These are phyloP conservation scores for Hypoxylon sp. DNA, from an alignment of 2,329 filamentous ascomycete species.

Conservation along the genomic window DNA sequence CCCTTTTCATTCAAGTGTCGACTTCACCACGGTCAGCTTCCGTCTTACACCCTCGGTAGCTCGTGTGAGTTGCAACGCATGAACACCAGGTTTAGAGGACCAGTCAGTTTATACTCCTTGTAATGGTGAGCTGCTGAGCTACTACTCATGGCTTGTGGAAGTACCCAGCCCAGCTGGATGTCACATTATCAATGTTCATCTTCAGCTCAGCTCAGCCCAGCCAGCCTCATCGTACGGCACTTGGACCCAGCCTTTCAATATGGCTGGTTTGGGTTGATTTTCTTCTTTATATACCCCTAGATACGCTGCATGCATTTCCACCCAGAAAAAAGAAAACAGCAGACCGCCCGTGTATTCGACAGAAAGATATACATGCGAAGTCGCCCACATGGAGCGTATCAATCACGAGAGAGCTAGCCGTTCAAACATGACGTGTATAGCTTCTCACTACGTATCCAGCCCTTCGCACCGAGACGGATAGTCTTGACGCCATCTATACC, in stretches of 20 bases:
- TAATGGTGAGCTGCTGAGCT: slow-evolving; percentile 5
- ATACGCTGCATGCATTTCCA: too few relatives aligned
- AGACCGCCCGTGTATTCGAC: slow-evolving; percentile 5
- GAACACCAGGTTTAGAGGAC: slow-evolving; percentile 7
- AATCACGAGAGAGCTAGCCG: slow-evolving; percentile 2
- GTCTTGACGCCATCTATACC: too few relatives aligned
- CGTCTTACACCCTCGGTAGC: slow-evolving; percentile 5
- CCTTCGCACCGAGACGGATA: too few relatives aligned
- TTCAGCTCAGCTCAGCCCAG: slow-evolving; percentile 18
- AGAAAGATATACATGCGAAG: slow-evolving; percentile 6
- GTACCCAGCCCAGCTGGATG: slow-evolving; percentile 6
- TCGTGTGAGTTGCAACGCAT: slow-evolving; percentile 12
- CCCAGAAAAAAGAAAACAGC: background rate
- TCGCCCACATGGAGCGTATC: slow-evolving; percentile 6
- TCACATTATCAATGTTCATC: slow-evolving; percentile 7
- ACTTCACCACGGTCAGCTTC: background rate
- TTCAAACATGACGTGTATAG: background rate
- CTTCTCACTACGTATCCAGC: too few relatives aligned
- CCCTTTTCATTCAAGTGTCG: slow-evolving; percentile 12
- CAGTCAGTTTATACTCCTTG: slow-evolving; percentile 12
- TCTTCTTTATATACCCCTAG: too few relatives aligned
- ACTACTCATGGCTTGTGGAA: slow-evolving; percentile 17
- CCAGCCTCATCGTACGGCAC: slow-evolving; percentile 20
- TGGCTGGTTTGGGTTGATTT: slow-evolving; percentile 7
- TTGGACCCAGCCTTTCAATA: slow-evolving; percentile 8